phyloP scores from a whole-genome alignment of 1,284 basidiomycete species.

The Coniferiporia weirii region DNA sequence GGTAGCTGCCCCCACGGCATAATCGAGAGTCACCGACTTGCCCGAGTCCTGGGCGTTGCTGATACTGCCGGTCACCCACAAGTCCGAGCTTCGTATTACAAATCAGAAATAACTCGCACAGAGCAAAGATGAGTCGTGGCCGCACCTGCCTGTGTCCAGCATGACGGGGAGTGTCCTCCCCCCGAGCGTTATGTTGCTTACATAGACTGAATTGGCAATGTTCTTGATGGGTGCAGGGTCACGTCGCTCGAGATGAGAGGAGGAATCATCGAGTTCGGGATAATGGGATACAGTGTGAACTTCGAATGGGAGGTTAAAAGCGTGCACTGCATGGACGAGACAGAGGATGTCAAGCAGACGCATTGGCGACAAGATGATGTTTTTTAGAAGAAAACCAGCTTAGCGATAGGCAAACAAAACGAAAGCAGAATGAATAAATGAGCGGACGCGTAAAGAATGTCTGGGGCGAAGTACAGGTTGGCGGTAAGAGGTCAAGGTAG shows the following conservation, averaged over 20 bases:
- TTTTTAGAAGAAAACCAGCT: too few species aligned
- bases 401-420: too few species aligned
- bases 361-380: neutral
- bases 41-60: constrained; percentile 52
- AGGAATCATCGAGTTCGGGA: neutral
- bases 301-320: constrained; percentile 45
- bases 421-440: too few species aligned
- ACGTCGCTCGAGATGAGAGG: constrained; percentile 21
- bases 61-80: constrained; percentile 51
- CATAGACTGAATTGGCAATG: constrained; percentile 57
- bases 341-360: constrained; percentile 36
- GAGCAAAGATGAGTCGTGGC: neutral
- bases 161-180: constrained; percentile 45
- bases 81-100: constrained; percentile 43
- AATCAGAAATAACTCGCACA: neutral
- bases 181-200: constrained; percentile 53
- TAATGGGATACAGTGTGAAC: constrained; percentile 28
- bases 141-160: constrained; percentile 39
- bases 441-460: too few species aligned
- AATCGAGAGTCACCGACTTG: constrained; percentile 49
- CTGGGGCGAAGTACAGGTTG: too few species aligned
- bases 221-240: constrained; percentile 43
- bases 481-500: too few species aligned
- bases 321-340: constrained; percentile 32
- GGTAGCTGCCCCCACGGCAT: constrained; percentile 61